A percentile compares a stretch with the other conserved stretches of the same genome.
Conservation (phyloP, 139 green algal species). For the Tetradesmus lagerheimii region DNA sequence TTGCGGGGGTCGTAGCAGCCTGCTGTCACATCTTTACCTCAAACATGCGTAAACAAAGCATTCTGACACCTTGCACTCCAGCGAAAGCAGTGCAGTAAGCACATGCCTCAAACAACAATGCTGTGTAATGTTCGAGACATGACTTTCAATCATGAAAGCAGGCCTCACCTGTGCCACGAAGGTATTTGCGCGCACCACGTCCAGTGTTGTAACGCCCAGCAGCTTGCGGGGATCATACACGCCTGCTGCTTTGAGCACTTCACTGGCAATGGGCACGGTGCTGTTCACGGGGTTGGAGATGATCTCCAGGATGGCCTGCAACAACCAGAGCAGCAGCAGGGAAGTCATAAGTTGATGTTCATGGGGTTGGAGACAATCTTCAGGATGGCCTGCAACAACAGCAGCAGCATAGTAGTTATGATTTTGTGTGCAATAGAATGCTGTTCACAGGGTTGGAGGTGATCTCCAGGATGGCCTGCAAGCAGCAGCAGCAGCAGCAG, state of each 20-base stretch:
- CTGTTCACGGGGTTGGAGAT: conserved; percentile 99
- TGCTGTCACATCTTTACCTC: background rate
- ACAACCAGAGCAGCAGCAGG: background rate
- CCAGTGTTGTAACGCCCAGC: conserved; percentile 97
- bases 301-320: conserved; percentile 80
- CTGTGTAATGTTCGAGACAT: too few species aligned
- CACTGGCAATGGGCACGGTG: conserved; percentile 98
- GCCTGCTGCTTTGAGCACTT: conserved; percentile 86
- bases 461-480: background rate
- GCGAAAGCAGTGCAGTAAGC: too few species aligned
- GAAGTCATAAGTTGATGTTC: background rate
- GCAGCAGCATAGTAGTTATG: too few species aligned
- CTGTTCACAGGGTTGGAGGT: background rate
- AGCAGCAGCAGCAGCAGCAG: background rate
- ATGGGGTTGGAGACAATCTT: background rate
- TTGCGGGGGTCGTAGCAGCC: conserved; percentile 58
- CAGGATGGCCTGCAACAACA: background rate
- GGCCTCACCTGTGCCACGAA: conserved; percentile 78
- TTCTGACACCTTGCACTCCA: too few species aligned
- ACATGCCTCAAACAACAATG: too few species aligned
- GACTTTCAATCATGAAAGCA: too few species aligned
- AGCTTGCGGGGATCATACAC: conserved; percentile 91
- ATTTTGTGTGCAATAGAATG: too few species aligned
- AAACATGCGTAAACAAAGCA: too few species aligned
- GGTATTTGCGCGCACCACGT: conserved; percentile 95